These are phyloP conservation scores for Cenococcum geophilum DNA, from an alignment of 495 filamentous ascomycete species.

Conservation along the genomic window DNA sequence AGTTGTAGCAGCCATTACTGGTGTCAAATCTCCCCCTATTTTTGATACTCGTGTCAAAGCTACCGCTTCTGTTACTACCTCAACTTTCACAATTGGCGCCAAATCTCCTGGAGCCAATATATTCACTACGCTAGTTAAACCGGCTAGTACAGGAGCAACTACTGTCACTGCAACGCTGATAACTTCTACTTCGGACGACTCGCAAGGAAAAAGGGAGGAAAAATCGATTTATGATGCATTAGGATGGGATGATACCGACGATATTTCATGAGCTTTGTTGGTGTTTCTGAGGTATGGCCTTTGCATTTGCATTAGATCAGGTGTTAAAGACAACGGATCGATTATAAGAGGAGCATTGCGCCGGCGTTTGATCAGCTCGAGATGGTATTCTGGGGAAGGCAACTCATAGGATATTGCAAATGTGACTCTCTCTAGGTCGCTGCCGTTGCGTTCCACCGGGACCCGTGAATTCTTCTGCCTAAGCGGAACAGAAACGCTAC, in stretches of 20 bases:
- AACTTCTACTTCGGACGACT: conserved; percentile 10
- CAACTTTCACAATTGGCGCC: not conserved
- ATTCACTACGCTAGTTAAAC: conserved; percentile 19
- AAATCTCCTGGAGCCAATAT: conserved; percentile 1
- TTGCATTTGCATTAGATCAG: not conserved
- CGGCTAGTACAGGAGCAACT: conserved; percentile 6
- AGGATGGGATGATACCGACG: conserved; percentile 72
- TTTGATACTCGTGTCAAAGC: conserved; percentile 20
- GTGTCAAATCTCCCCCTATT: not conserved
- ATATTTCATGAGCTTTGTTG: conserved; percentile 24
- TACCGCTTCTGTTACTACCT: not conserved
- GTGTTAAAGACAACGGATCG: not conserved
- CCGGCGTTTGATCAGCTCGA: not conserved
- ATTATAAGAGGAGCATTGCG: not conserved
- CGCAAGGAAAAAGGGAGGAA: conserved; percentile 34
- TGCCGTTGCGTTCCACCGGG: too few relatives aligned
- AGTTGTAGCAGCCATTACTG: not conserved
- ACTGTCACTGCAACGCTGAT: conserved; percentile 10
- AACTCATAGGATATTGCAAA: too few relatives aligned
- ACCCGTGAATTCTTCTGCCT: too few relatives aligned
- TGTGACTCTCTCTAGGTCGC: too few relatives aligned
- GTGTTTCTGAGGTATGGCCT: not conserved
- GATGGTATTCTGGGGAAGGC: too few relatives aligned
- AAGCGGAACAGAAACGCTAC: too few relatives aligned
- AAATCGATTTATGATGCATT: conserved; percentile 60